A percentile compares a stretch with the other conserved stretches of the same genome.
Conservation (phyloP, 495 filamentous ascomycete genomes). For the Lophiostoma macrostomum region DNA sequence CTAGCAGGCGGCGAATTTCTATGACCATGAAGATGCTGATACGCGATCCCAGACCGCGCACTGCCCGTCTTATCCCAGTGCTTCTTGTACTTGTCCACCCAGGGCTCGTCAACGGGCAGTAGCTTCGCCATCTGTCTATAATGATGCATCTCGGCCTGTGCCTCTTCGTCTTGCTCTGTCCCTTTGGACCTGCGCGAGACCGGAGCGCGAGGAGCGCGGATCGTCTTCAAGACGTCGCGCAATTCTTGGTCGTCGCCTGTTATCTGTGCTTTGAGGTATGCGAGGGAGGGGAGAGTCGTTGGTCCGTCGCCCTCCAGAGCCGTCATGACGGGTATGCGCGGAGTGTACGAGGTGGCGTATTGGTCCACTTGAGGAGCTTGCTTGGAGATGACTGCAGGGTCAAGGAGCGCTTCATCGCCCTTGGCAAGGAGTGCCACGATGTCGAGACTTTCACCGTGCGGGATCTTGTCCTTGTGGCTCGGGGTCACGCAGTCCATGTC, state of each 20-base stretch:
- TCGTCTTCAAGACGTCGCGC: constrained; percentile 64
- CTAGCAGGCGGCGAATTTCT: too few species aligned
- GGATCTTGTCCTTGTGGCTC: constrained; percentile 72
- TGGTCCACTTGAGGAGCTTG: constrained; percentile 51
- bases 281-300: constrained; percentile 42
- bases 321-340: constrained; percentile 77
- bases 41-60: neutral
- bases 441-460: constrained; percentile 80
- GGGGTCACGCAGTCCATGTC: constrained; percentile 97
- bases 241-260: constrained; percentile 71
- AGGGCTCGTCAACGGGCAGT: constrained; percentile 20
- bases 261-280: constrained; percentile 82
- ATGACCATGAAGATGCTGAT: neutral
- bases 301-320: constrained; percentile 47
- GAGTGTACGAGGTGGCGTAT: constrained; percentile 68
- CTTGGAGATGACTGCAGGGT: constrained; percentile 55
- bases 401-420: constrained; percentile 60
- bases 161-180: constrained; percentile 3
- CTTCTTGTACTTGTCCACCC: constrained; percentile 10
- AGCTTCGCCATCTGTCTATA: constrained; percentile 22
- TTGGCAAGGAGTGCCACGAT: constrained; percentile 72
- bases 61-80: constrained; percentile 6
- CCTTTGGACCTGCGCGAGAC: neutral
- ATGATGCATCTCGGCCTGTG: neutral
- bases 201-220: constrained; percentile 10